Conservation (phyloP, 1,284 basidiomycete genomes). For the Trametes versicolor region DNA sequence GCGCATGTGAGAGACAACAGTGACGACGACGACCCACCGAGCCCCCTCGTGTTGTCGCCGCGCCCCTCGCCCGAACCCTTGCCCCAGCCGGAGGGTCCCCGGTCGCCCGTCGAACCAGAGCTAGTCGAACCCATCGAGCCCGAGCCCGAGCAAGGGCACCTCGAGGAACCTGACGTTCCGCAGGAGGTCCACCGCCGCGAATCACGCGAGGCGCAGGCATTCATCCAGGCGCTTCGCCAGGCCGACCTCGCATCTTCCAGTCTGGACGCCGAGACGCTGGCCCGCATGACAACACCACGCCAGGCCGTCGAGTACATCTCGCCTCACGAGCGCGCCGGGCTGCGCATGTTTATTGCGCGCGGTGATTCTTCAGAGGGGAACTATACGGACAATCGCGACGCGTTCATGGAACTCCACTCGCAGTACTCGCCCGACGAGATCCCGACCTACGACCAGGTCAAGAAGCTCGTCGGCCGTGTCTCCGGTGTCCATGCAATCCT, state of each 20-base stretch:
- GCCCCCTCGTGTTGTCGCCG: too few relatives aligned
- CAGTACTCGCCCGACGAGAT: neutral
- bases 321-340: neutral
- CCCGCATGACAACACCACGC: neutral
- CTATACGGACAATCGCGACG: slow-evolving; percentile 9
- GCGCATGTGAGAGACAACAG: too few relatives aligned
- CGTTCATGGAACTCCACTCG: slow-evolving; percentile 2
- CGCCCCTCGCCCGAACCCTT: too few relatives aligned
- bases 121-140: too few relatives aligned
- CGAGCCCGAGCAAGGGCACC: neutral
- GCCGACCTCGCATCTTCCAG: slow-evolving; percentile 2
- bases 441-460: neutral
- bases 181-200: neutral
- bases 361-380: slow-evolving; percentile 10
- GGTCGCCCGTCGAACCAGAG: too few relatives aligned
- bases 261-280: neutral
- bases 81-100: too few relatives aligned
- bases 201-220: neutral
- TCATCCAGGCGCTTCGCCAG: neutral
- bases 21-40: too few relatives aligned
- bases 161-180: neutral
- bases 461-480: slow-evolving; percentile 21
- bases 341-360: slow-evolving; percentile 10
- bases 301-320: neutral
- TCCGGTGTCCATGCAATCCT: slow-evolving; percentile 39